phyloP scores from a whole-genome alignment of 257 asterid genomes.

The Cordia subcordata region DNA sequence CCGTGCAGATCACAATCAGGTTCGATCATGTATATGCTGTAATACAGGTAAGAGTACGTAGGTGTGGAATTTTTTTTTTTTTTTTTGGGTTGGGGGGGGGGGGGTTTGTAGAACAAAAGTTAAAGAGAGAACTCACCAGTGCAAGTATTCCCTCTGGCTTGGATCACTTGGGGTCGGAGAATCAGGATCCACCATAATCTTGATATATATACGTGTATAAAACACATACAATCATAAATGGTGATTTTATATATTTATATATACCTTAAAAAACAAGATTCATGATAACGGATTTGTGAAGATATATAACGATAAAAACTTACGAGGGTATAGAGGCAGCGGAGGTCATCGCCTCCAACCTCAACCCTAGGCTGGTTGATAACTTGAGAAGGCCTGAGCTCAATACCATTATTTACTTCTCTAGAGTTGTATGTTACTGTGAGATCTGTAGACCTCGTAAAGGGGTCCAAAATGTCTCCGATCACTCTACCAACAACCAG shows the following conservation, averaged over 20 bases:
- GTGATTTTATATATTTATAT: too few species aligned
- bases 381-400: constrained; percentile 61
- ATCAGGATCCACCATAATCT: constrained; percentile 77
- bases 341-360: too few species aligned
- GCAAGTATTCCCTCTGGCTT: constrained; percentile 56
- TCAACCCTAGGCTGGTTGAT: constrained; percentile 63
- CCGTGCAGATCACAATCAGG: too few species aligned
- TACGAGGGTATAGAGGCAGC: constrained; percentile 60
- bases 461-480: constrained; percentile 66
- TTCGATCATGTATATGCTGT: too few species aligned
- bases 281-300: too few species aligned
- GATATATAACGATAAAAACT: not conserved
- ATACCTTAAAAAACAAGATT: too few species aligned
- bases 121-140: constrained; percentile 74
- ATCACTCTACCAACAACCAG: constrained; percentile 57
- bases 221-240: too few species aligned
- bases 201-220: not conserved
- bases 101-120: too few species aligned
- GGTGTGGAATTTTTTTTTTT: too few species aligned
- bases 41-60: too few species aligned
- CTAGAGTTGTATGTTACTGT: constrained; percentile 32
- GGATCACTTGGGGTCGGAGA: constrained; percentile 81
- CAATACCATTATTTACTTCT: constrained; percentile 58
- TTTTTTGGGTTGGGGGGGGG: too few species aligned
- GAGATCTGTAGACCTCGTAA: constrained; percentile 41